Base-by-base conservation (phyloP, 352 stramenopile genomes). In the Aphanomyces invadans region DNA sequence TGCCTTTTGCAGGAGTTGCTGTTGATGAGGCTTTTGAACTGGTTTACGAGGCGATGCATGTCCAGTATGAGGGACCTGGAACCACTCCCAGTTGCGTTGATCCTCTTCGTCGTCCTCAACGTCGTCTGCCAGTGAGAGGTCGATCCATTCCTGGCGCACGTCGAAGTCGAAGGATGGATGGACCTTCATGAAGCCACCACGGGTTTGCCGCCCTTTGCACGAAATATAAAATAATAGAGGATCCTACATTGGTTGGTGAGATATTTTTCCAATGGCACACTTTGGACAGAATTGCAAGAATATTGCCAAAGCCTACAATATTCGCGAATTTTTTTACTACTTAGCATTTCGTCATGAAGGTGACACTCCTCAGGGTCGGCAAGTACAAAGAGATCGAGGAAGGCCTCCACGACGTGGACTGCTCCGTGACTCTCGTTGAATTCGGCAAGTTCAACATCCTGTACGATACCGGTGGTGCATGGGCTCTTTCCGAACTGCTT, bases 51-150 rank as follows among this genome's bases (percentile, higher is more conserved):
- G 60, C 26, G 60, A 67, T n/a, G 38, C 38, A 25, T 49, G 38
- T 7, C 49, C 60, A 31, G 17, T 17, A 4, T 67, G 60, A 10
- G 39, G 42, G 17, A 67, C 44, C 32, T 67, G 60, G 26, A 67
- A 67, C 60, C 60, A 67, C 32, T 56, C 60, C 60, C 60, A 67
- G 49, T 67, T 67, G 26, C 26, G 36, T 31, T 33, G 32, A n/a
- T 67, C 7, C n/a, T 67, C 60, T 15, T 67, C 60, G 2, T n/a
- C 28, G 19, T 67, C 60, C 4, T 25, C 38, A 31, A 29, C 31
- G 12, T 67, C 49, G 33, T 67, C 60, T 36, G 60, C 49, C 2
- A 48, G 15, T 11, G 60, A 56, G 19, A 67, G 45, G 38, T 56
- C 46, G 26, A 60, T 33, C 60, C 60, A 67, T 7, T 57, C 49